Evolutionary conservation across 2,329 filamentous ascomycete genomes (phyloP).

Genomic region (Plectosphaerella sp.): DNA sequence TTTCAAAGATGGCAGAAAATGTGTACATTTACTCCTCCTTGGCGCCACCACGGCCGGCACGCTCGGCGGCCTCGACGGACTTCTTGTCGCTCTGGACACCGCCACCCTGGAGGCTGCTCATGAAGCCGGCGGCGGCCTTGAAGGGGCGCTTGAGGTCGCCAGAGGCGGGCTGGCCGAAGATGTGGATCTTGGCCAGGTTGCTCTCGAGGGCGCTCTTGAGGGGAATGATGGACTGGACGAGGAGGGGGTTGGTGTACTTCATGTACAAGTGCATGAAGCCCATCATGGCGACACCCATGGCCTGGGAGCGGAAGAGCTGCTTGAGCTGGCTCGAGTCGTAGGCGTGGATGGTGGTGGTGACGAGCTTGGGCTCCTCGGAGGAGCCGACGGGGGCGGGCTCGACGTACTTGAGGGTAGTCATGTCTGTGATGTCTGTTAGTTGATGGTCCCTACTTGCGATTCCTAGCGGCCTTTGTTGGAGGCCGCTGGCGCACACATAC

Average conservation of each 20-base stretch:
- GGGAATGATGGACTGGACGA: constrained; percentile 98
- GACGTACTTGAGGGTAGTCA: constrained; percentile 98
- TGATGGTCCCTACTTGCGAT: background rate
- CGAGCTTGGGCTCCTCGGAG: constrained; percentile 88
- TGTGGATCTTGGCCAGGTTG: constrained; percentile 93
- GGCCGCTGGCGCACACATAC: constrained; percentile 45
- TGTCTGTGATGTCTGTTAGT: constrained; percentile 54
- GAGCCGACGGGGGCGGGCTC: constrained; percentile 92
- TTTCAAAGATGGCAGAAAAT: too few species aligned
- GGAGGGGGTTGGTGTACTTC: constrained; percentile 98
- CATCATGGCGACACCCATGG: constrained; percentile 99
- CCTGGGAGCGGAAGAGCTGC: constrained; percentile 79
- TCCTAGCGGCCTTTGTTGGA: too few species aligned
- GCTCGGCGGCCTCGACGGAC: constrained; percentile 75
- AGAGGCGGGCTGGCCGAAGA: constrained; percentile 79
- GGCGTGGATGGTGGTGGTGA: constrained; percentile 93
- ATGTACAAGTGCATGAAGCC: constrained; percentile 97
- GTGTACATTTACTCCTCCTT: constrained; percentile 60
- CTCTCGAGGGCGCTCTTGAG: constrained; percentile 93
- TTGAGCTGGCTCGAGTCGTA: constrained; percentile 89
- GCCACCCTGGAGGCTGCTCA: constrained; percentile 75
- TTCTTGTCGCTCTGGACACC: constrained; percentile 89
- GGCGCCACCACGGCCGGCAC: constrained; percentile 64
- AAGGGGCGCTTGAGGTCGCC: constrained; percentile 95
- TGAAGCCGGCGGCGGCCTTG: constrained; percentile 74